Conservation (phyloP, 768 basidiomycete species). For the Leccinum obscurum region DNA sequence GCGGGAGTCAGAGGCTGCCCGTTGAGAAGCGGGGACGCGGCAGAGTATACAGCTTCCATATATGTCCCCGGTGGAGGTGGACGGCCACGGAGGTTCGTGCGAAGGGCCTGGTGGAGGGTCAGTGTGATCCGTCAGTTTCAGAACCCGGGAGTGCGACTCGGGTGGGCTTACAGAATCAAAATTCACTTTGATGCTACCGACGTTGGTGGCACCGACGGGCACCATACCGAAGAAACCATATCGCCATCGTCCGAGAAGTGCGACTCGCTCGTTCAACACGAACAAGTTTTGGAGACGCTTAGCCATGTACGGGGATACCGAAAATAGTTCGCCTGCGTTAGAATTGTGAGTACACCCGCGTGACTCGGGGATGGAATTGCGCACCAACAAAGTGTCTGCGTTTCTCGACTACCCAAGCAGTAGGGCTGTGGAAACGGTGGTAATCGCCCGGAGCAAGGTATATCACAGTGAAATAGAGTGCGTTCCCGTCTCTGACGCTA, state of each 20-base stretch:
- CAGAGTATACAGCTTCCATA: conserved; percentile 87
- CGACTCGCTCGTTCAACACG: conserved; percentile 97
- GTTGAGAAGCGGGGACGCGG: conserved; percentile 76
- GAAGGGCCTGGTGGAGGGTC: conserved; percentile 61
- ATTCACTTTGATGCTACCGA: conserved; percentile 93
- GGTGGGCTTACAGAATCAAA: conserved; percentile 73
- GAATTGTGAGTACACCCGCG: neutral
- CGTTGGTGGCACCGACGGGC: conserved; percentile 97
- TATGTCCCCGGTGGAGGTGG: conserved; percentile 82
- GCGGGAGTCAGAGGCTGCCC: conserved; percentile 88
- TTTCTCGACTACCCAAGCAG: conserved; percentile 97
- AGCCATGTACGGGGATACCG: conserved; percentile 94
- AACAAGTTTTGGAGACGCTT: conserved; percentile 90
- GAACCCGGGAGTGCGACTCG: neutral
- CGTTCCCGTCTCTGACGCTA: conserved; percentile 69
- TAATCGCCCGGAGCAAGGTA: conserved; percentile 99
- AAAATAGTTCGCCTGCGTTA: conserved; percentile 81
- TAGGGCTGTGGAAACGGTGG: conserved; percentile 95
- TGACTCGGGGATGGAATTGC: conserved; percentile 22
- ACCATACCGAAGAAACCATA: conserved; percentile 97
- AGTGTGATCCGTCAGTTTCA: conserved; percentile 1
- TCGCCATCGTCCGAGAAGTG: conserved; percentile 91
- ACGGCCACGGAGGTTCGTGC: conserved; percentile 82
- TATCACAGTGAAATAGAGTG: conserved; percentile 90
- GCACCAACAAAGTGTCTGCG: conserved; percentile 89